Evolutionary conservation across 495 filamentous ascomycete genomes (phyloP), one percentile per base, ranked within the genome.

Genomic region (Cladorrhinum samala): DNA sequence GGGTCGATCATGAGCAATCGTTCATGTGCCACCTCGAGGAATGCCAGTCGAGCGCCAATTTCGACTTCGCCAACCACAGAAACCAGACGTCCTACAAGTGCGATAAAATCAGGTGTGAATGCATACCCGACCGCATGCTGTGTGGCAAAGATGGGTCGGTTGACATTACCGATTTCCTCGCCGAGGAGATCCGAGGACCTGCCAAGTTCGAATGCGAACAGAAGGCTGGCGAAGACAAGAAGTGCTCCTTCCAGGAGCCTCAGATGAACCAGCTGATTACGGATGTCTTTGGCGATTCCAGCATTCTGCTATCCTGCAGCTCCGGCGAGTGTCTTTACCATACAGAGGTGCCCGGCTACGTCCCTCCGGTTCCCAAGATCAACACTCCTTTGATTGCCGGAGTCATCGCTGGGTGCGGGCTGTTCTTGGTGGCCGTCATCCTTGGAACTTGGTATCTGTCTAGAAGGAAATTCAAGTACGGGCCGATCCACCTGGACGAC

Each of bases 371-470:
- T 46, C 96, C 96, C 71, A 83, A 86, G 62, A 97, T 98, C 73
- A 98, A 98, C 66, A 98, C 91, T 0, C 93, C 94, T 9, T 75
- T 98, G 42, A 97, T 98, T 61, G 93, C 93, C 17, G 85, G 89
- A 30, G 89, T 94, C 46, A 97, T 98, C 64, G 91, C 91, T 8
- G 90, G 83, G 20, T 87, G 81, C 67, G 83, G 85, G 2, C 73
- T 98, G 0, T 96, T 98, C 62, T 77, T 97, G 6, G 90, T 96
- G 19, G 84, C 81, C 6, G 83, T 89, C 38, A 88, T 96, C 48
- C 68, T 97, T 24, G 60, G 81, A 6, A 80, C 95, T 18, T 98
- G 92, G 91, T 95, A 91, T 61, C 69, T 95, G n/a, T 87, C 89
- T 1, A 79, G 88, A 56, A 80, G 90, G 49, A 83, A 81, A 58